Evolutionary conservation across 345 rosid species (phyloP), one percentile per base, ranked within the genome.

Genomic region (Euphorbia tirucalli): DNA sequence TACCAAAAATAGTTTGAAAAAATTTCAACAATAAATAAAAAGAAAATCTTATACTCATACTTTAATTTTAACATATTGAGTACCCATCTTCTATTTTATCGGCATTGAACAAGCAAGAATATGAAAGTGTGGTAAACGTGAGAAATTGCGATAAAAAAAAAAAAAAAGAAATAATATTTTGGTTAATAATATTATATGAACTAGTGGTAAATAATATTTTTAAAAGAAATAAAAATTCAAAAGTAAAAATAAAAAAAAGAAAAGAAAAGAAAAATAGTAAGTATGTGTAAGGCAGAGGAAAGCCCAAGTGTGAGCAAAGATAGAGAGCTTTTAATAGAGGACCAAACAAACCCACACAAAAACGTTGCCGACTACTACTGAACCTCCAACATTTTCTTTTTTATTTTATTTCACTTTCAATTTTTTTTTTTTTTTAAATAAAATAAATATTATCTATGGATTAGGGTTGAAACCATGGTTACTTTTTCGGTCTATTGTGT

Each of bases 331-430:
- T 74, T 46, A 11, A 68, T 61, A 61, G 57, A 54, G 65, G 57
- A 65, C 21, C 76, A 32, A 74, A 66, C 67, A 46, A 66, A 59
- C 77, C 77, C 67, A 66, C 68, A 64, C 75, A 64, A 80, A 72
- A 80, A 73, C 61, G 66, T 66, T 59, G 79, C 84, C 84, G 83
- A 71, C 83, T 67, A 61, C 76, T 66, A 24, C 82, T 75, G 83
- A 73, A 75, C 79, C 30, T 50, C 79, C 79, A 68, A 68, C 83
- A 70, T 35, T 30, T 35, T 43, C 8, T 41, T 56, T 22, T 41
- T 52, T 39, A 35, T 27, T 22, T 18, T 32, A 7, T 11, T 10
- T 43, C 3, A 25, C 4, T 28, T 32, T 0, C 11, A 1, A 0
- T 55, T 21, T 5, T 31, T 25, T 69, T 2, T 39, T 61, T 1